Conservation (phyloP, 331 rosid genomes). For the Quercus tomentella region DNA sequence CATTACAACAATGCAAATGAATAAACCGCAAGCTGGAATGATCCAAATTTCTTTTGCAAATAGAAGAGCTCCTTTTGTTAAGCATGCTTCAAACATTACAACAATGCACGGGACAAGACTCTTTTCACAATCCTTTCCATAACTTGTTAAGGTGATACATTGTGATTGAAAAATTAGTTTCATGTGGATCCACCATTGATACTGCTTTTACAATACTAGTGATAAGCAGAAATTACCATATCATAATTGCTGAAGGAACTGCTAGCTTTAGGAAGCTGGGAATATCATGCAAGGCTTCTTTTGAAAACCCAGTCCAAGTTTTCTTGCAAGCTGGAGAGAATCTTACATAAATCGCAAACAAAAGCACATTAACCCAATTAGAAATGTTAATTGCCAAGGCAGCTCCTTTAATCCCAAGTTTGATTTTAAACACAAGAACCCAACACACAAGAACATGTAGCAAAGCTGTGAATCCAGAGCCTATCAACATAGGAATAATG, state of each 20-base stretch:
- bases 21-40: too few relatives aligned
- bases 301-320: slow-evolving; percentile 61
- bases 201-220: neutral
- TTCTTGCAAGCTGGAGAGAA: slow-evolving; percentile 31
- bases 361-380: slow-evolving; percentile 43
- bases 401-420: slow-evolving; percentile 51
- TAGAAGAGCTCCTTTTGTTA: too few relatives aligned
- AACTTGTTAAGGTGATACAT: too few relatives aligned
- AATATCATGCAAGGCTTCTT: slow-evolving; percentile 41
- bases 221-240: slow-evolving; percentile 32
- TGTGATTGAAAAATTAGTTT: too few relatives aligned
- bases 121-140: too few relatives aligned
- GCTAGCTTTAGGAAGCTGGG: slow-evolving; percentile 48
- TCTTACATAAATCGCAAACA: slow-evolving; percentile 34
- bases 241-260: slow-evolving; percentile 56
- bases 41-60: too few relatives aligned
- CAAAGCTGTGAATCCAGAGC: slow-evolving; percentile 43
- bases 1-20: too few relatives aligned
- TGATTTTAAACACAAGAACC: slow-evolving; percentile 36
- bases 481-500: slow-evolving; percentile 49
- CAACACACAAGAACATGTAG: slow-evolving; percentile 48
- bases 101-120: too few relatives aligned
- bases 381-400: slow-evolving; percentile 54
- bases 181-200: too few relatives aligned
- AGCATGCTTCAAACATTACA: too few relatives aligned